These are phyloP conservation scores for Venturia pyrina DNA, from an alignment of 2,329 filamentous ascomycete genomes.

Conservation along the genomic window DNA sequence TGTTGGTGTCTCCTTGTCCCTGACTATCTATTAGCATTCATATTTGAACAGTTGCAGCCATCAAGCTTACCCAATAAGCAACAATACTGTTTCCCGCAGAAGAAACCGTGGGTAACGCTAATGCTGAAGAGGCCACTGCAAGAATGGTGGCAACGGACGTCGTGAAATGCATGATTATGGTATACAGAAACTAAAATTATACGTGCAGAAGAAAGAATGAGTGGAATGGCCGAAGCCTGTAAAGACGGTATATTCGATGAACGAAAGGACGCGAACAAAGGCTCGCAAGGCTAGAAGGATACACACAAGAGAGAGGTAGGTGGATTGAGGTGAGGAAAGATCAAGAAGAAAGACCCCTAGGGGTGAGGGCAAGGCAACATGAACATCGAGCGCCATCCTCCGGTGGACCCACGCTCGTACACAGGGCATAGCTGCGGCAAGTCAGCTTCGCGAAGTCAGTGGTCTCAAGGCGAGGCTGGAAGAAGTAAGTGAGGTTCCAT, in stretches of 20 bases:
- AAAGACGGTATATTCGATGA: constrained; percentile 31
- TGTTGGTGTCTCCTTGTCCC: constrained; percentile 40
- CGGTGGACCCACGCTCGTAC: background rate
- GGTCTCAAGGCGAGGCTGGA: background rate
- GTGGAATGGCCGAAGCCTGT: constrained; percentile 28
- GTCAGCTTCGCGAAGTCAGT: background rate
- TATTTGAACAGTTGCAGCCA: background rate
- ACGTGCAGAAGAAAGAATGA: constrained; percentile 22
- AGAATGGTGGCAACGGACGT: constrained; percentile 19
- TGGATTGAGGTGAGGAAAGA: background rate
- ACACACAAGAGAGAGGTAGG: background rate
- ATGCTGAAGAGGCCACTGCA: constrained; percentile 23
- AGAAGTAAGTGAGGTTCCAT: background rate
- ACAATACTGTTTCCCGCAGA: constrained; percentile 34
- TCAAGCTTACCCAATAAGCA: constrained; percentile 40
- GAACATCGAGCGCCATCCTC: background rate
- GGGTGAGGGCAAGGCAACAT: background rate
- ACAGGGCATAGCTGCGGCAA: background rate
- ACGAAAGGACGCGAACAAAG: constrained; percentile 48
- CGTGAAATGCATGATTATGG: constrained; percentile 29
- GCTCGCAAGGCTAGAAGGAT: constrained; percentile 20
- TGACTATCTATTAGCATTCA: background rate
- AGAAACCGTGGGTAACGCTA: constrained; percentile 23
- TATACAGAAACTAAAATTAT: constrained; percentile 16
- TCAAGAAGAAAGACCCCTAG: background rate